Base-by-base conservation (phyloP, 2,329 filamentous ascomycete species). In the Cordyceps tenuipes region DNA sequence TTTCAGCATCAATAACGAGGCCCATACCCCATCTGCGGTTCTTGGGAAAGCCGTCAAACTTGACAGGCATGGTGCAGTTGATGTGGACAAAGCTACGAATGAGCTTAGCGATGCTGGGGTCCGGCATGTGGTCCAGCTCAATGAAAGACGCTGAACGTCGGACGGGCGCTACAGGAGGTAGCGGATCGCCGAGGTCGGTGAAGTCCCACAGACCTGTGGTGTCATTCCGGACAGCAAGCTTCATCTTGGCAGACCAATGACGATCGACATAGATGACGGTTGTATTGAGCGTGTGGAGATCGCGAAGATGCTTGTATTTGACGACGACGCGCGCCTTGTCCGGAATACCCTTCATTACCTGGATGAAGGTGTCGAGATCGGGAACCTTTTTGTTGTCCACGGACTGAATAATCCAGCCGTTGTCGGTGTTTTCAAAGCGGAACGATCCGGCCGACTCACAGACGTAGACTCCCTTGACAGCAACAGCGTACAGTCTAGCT, bases 1-100 rank as follows among this genome's bases (percentile, higher is more conserved):
- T 93, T 62, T 95, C 91, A 0, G 95, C 94, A 73, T 99, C 94
- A 63, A 99, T 90, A n/a, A 99, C 93, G 43, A 99, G 78, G 44
- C 94, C 94, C 80, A 96, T 97, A 0, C 94, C 94, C 76, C 91
- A 94, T 75, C 96, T 94, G 53, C 91, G 83, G 65, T 94, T 91
- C 72, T 94, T 90, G 6, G 94, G 95, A 71, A 96, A 99, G n/a
- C 94, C 94, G 71, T 99, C 94, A 10, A 99, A 82, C 78, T 97
- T 97, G 63, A 99, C 78, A 0, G 94, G 94, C 87, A 99, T 93
- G 26, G 87, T 89, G 67, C 92, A 96, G 64, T 90, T 88, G 59
- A 99, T 89, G 44, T 94, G 88, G 29, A 99, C 93, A 71, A 99
- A 97, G 70, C 92, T 97, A 65, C 90, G 87, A 44, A 99, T 90